Conservation (phyloP, 176 grass and related monocot genomes). For the Hsuehochloa calcarea region DNA sequence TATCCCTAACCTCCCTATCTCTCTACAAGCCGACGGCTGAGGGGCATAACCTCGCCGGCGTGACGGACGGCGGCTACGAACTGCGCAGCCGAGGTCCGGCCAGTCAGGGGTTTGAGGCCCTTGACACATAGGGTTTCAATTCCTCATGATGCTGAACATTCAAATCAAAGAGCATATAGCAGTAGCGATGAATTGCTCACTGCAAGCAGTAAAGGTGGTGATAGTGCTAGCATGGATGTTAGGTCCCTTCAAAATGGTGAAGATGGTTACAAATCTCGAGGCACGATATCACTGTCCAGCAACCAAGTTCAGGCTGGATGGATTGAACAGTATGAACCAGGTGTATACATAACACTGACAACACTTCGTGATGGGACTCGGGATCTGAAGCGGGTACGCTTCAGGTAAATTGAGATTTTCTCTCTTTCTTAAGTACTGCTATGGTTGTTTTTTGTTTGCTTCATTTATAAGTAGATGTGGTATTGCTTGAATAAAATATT, state of each 20-base stretch:
- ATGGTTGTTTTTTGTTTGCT: not conserved
- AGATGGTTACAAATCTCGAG: constrained; percentile 56
- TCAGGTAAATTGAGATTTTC: constrained; percentile 58
- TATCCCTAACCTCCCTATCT: too few species aligned
- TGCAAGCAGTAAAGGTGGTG: constrained; percentile 33
- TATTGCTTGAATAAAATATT: not conserved
- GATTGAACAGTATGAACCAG: constrained; percentile 93
- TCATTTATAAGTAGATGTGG: not conserved
- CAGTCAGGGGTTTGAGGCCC: too few species aligned
- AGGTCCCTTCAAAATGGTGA: constrained; percentile 60
- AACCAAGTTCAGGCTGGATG: constrained; percentile 76
- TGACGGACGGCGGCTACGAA: too few species aligned
- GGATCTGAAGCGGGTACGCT: constrained; percentile 87
- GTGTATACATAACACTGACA: constrained; percentile 86
- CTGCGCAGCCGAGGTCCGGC: too few species aligned
- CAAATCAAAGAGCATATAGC: constrained; percentile 30
- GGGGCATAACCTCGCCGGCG: too few species aligned
- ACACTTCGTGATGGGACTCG: constrained; percentile 76
- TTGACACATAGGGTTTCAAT: constrained; percentile 47
- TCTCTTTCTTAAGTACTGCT: not conserved
- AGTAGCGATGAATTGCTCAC: constrained; percentile 48
- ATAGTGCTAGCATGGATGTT: constrained; percentile 49
- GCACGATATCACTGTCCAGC: constrained; percentile 37
- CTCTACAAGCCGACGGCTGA: too few species aligned
- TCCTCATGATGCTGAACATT: constrained; percentile 29